Evolutionary conservation across 768 basidiomycete genomes (phyloP), one percentile per base, ranked within the genome.

Genomic region (Scleroderma citrinum): DNA sequence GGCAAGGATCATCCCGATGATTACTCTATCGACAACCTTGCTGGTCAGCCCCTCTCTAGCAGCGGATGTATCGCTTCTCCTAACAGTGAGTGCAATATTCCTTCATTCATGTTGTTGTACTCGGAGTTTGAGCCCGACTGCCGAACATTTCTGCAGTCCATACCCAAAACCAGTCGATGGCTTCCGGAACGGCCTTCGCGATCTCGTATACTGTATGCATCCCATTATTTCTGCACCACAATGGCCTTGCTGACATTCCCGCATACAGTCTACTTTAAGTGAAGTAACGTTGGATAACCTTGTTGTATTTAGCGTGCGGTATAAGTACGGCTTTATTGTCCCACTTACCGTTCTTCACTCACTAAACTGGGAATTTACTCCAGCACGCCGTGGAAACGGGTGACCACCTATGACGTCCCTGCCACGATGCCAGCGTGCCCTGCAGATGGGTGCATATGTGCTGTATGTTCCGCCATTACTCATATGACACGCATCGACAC

Each of bases 131-230:
- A 50, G 7, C 7, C 19, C 16, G 16, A 7, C 23, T n/a, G 16
- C 17, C 26, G 26, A 8, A 8, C 21, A 44, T 8, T 29, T 19
- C n/a, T n/a, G 1, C 6, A 44, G 78, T 80, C 60, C 78, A 80
- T 58, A 69, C 77, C 3, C 75, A 77, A 52, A 77, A 78, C 52
- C 62, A 74, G 49, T 64, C 71, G 6, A 73, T 66, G 64, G 76
- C 77, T 38, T 76, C 78, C 42, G 78, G 78, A 2, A 76, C 77
- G 34, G 77, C 74, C 7, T 78, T 80, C 49, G 77, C 76, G 13
- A 80, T 80, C 49, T 71, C 77, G 14, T 80, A 80, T 54, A 57
- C 69, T 44, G 77, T 76, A 41, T 21, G 62, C 51, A 36, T 17
- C 21, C 19, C 17, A 11, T 11, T 34, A 11, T 34, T 19, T 24